phyloP scores from a whole-genome alignment of 2,329 filamentous ascomycete genomes.

The Sporothrix pseudoabietina region DNA sequence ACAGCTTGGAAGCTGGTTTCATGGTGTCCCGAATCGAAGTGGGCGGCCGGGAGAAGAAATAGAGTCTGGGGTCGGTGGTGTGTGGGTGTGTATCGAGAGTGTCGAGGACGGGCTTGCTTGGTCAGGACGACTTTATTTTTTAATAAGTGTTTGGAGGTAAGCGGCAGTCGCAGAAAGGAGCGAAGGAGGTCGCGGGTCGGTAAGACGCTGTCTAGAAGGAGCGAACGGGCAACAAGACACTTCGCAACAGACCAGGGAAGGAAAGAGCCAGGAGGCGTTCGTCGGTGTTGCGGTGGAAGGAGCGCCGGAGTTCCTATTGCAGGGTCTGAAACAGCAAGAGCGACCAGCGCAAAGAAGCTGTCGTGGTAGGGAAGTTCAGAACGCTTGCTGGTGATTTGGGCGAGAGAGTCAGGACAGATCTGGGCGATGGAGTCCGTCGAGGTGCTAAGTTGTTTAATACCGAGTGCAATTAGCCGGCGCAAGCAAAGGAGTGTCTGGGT shows the following conservation, averaged over 20 bases:
- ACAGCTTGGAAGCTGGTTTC: conserved; percentile 57
- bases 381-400: neutral
- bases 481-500: neutral
- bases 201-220: neutral
- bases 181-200: conserved; percentile 16
- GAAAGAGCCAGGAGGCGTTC: neutral
- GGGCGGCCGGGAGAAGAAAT: conserved; percentile 20
- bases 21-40: conserved; percentile 42
- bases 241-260: neutral
- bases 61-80: neutral
- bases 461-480: conserved; percentile 22
- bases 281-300: neutral
- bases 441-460: conserved; percentile 14
- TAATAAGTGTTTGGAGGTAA: conserved; percentile 4
- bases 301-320: conserved; percentile 26
- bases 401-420: neutral
- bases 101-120: neutral
- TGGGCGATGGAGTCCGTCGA: neutral
- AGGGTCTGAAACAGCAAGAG: conserved; percentile 32
- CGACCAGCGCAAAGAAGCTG: conserved; percentile 11
- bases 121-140: neutral
- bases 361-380: neutral
- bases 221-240: conserved; percentile 4
- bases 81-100: neutral
- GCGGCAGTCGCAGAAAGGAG: conserved; percentile 7